Conservation (phyloP, 257 asterid species). For the Solanum chiquidenum region DNA sequence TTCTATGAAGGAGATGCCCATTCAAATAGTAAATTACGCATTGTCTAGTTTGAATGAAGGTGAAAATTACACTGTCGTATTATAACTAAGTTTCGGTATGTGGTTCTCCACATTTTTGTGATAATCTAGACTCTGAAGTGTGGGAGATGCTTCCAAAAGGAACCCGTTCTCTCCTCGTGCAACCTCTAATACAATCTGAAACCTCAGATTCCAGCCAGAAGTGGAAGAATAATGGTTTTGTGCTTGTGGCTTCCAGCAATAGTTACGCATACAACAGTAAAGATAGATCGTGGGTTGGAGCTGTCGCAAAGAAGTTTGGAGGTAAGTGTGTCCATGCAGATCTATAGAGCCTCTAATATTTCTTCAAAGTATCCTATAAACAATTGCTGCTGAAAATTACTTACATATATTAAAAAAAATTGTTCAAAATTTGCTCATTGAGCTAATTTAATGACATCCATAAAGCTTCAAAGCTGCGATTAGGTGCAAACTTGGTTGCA, state of each 20-base stretch:
- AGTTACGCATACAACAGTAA: constrained; percentile 55
- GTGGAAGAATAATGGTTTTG: constrained; percentile 38
- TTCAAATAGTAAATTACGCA: background rate
- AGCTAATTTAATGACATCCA: background rate
- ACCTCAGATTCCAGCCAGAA: constrained; percentile 8
- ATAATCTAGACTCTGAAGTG: constrained; percentile 33
- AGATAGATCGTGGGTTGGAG: constrained; percentile 72
- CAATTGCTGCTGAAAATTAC: background rate
- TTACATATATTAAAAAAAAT: background rate
- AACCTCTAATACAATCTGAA: constrained; percentile 36
- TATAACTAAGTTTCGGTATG: background rate
- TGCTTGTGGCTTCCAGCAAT: constrained; percentile 66
- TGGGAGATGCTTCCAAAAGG: constrained; percentile 69
- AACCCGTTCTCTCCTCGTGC: constrained; percentile 60
- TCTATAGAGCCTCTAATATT: background rate
- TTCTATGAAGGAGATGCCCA: background rate
- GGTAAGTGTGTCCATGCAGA: constrained; percentile 18
- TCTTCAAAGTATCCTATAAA: constrained; percentile 1
- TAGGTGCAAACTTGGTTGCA: background rate
- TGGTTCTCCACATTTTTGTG: background rate
- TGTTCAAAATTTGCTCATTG: background rate
- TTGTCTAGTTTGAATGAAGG: background rate
- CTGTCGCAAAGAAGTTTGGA: constrained; percentile 60
- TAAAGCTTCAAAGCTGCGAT: background rate
- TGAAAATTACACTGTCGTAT: background rate